These are phyloP conservation scores for Eimeria necatrix DNA, from an alignment of 169 alveolate genomes.

Conservation along the genomic window DNA sequence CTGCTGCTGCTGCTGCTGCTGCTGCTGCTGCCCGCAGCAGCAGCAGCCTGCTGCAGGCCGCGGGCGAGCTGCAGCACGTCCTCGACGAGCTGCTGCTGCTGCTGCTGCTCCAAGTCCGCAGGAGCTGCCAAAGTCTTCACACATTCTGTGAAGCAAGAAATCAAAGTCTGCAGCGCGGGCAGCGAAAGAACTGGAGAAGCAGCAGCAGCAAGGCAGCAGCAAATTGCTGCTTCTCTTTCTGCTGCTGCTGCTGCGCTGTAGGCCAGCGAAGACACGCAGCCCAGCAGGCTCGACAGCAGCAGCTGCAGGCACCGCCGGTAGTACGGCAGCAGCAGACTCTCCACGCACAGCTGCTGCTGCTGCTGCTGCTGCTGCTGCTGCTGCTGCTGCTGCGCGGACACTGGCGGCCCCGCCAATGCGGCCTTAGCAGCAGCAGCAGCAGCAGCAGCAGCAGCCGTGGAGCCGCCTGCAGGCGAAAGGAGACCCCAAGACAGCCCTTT, in stretches of 20 bases:
- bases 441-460: conserved; percentile 6
- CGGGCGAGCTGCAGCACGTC: conserved; percentile 50
- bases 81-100: conserved; percentile 67
- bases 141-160: neutral
- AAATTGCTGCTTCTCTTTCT: conserved; percentile 15
- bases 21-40: conserved; percentile 15
- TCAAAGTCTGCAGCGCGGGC: neutral
- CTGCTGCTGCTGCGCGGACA: neutral
- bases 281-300: conserved; percentile 37
- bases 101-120: conserved; percentile 17
- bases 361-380: neutral
- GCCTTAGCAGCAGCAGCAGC: neutral
- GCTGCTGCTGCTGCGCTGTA: neutral
- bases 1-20: neutral
- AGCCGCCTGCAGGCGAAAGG: neutral
- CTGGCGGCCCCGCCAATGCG: neutral
- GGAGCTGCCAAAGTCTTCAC: conserved; percentile 24
- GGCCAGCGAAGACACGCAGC: neutral
- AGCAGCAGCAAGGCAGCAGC: neutral
- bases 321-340: conserved; percentile 47
- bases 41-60: neutral
- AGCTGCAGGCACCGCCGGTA: conserved; percentile 65
- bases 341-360: neutral
- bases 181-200: conserved; percentile 20
- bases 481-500: neutral